Percentiles rank a stretch among this genome's conserved stretches.
phyloP scores from a whole-genome alignment of 805 yeast genomes.

The Osmozyma mogii region DNA sequence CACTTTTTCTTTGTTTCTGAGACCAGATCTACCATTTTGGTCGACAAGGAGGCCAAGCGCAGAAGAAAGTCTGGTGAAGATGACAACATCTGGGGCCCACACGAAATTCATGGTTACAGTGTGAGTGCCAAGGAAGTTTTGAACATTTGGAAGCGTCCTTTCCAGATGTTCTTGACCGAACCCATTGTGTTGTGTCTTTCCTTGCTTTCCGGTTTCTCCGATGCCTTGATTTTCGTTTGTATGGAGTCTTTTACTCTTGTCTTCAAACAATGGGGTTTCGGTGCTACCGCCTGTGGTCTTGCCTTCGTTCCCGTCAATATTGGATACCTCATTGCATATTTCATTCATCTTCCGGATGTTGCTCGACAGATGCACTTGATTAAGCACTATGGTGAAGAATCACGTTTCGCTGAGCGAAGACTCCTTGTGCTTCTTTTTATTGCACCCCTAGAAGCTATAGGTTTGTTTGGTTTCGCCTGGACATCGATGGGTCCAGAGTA shows the following conservation, averaged over 20 bases:
- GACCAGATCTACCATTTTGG: slow-evolving; percentile 25
- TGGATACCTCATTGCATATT: slow-evolving; percentile 30
- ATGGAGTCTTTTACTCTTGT: slow-evolving; percentile 29
- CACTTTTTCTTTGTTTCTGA: slow-evolving; percentile 30
- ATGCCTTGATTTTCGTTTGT: slow-evolving; percentile 33
- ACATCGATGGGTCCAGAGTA: slow-evolving; percentile 30
- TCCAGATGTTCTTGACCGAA: slow-evolving; percentile 29
- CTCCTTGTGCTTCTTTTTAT: slow-evolving; percentile 26
- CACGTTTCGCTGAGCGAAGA: slow-evolving; percentile 21
- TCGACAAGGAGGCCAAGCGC: slow-evolving; percentile 30
- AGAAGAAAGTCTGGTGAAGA: slow-evolving; percentile 26
- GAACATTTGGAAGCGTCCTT: slow-evolving; percentile 30
- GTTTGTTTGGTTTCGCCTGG: slow-evolving; percentile 36
- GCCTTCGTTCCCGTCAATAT: slow-evolving; percentile 26
- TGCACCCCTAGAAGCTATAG: slow-evolving; percentile 32
- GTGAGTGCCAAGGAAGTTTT: slow-evolving; percentile 18
- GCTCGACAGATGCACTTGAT: slow-evolving; percentile 20
- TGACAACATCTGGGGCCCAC: slow-evolving; percentile 27
- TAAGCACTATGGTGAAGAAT: slow-evolving; percentile 16
- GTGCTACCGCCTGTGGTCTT: slow-evolving; percentile 22
- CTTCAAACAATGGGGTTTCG: slow-evolving; percentile 28
- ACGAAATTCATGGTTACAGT: slow-evolving; percentile 15
- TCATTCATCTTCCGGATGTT: slow-evolving; percentile 25
- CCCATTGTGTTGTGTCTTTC: slow-evolving; percentile 33
- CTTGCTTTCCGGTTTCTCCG: slow-evolving; percentile 32